A percentile compares a stretch with the other conserved stretches of the same genome.
Evolutionary conservation across 2,329 filamentous ascomycete species (phyloP).

Genomic region (Penicillium oxalicum): DNA sequence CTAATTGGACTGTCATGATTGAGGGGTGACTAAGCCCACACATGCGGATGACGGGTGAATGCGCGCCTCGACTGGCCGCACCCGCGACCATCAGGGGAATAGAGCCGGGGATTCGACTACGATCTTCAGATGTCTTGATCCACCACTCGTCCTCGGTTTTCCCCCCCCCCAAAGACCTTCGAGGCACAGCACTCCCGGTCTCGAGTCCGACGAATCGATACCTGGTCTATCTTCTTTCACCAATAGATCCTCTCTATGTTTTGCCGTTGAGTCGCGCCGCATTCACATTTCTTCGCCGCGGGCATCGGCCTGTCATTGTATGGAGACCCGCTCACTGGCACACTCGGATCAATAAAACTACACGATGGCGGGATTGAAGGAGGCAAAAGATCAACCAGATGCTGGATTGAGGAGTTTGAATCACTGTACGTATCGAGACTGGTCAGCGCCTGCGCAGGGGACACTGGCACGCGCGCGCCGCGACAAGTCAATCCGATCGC

Average conservation of each 20-base stretch:
- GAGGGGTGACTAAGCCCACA: conserved; percentile 20
- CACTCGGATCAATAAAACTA: conserved; percentile 17
- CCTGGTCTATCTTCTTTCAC: conserved; percentile 10
- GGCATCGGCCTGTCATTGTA: conserved; percentile 20
- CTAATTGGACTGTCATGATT: no score
- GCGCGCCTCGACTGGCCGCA: not conserved
- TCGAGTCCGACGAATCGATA: not conserved
- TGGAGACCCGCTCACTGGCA: conserved; percentile 19
- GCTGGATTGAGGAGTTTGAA: conserved; percentile 76
- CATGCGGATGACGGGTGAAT: conserved; percentile 3
- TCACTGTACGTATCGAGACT: conserved; percentile 51
- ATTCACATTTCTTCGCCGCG: conserved; percentile 12
- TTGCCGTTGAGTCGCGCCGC: conserved; percentile 7
- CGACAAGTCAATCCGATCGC: no score
- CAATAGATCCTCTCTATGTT: conserved; percentile 21
- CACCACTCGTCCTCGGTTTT: no score
- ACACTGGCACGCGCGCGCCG: no score
- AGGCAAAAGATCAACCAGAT: conserved; percentile 35
- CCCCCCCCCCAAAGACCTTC: not conserved
- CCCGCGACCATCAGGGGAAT: conserved; percentile 10
- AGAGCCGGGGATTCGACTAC: conserved; percentile 13
- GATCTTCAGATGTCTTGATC: conserved; percentile 2
- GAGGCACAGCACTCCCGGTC: not conserved
- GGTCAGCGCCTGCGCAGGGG: not conserved
- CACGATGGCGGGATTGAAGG: conserved; percentile 33